Evolutionary conservation across 2,329 filamentous ascomycete genomes (phyloP), one percentile per base, ranked within the genome.

Genomic region (Simplicillium sp.): DNA sequence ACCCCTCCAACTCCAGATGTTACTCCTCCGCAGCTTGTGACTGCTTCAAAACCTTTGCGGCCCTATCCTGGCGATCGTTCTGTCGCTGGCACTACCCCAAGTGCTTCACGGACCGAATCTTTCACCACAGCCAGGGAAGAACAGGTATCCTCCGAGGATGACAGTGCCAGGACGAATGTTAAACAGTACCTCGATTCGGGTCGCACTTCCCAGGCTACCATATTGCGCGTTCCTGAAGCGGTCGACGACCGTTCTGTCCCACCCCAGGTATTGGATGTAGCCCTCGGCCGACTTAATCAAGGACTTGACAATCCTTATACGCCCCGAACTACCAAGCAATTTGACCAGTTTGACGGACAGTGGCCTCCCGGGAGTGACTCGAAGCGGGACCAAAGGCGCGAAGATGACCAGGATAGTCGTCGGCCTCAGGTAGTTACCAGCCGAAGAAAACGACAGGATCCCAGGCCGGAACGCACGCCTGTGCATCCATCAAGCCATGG

Each of bases 1-100:
- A 84, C 78, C 50, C 81, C 81, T 13, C 83, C 82, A 28, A 88
- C 84, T 3, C 84, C 84, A 29, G 84, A 87, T 59, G 74, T 83
- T 36, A 88, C 84, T 13, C 84, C 83, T 39, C 84, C 84, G 29
- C 73, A 77, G 44, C 58, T 61, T 34, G 53, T 56, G 37, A 59
- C 58, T 31, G 67, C 66, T 43, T 60, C 68, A 13, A 66, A 64
- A 52, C 54, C 62, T 40, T 54, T 66, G 36, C 71, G 73, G 28
- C 70, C 72, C 14, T 55, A 59, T 14, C 52, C 68, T 35, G 61
- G 59, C 46, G 71, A 79, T 47, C 70, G 73, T 29, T 58, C 64
- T 32, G 58, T 60, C 16, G 75, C 73, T 28, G 74, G 73, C 46
- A 60, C 68, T 9, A 80, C 70, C 9, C 76, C 70, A 7, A 69